These are phyloP conservation scores for Penicillium sp. DNA, from an alignment of 2,329 filamentous ascomycete species.

Conservation along the genomic window DNA sequence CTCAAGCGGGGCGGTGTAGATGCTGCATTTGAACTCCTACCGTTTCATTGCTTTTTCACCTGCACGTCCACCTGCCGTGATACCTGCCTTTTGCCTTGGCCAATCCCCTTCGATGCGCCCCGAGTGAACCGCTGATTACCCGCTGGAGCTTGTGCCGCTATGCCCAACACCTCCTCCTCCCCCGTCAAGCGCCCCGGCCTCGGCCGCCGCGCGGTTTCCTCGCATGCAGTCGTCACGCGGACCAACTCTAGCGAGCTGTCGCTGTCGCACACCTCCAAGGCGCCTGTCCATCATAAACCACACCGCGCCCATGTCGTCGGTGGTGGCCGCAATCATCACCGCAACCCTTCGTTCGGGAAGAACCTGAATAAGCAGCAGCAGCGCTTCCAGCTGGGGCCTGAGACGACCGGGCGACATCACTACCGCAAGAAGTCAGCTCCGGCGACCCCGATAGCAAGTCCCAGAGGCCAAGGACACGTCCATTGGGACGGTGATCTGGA, in stretches of 20 bases:
- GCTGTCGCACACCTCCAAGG: conserved; percentile 33
- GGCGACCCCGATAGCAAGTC: conserved; percentile 44
- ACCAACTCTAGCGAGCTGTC: conserved; percentile 33
- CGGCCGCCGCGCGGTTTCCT: conserved; percentile 41
- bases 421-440: conserved; percentile 49
- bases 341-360: conserved; percentile 46
- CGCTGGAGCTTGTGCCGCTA: conserved; percentile 22
- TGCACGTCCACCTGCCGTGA: conserved; percentile 26
- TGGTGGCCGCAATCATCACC: conserved; percentile 40
- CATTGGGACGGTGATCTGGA: conserved; percentile 44
- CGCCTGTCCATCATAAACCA: conserved; percentile 34
- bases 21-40: conserved; percentile 15
- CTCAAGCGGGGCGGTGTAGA: conserved; percentile 18
- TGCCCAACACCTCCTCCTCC: conserved; percentile 35
- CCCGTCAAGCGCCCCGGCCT: conserved; percentile 42
- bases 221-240: conserved; percentile 41
- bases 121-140: conserved; percentile 21
- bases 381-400: conserved; percentile 31
- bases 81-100: conserved; percentile 23
- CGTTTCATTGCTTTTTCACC: conserved; percentile 23
- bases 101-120: conserved; percentile 28
- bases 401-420: conserved; percentile 38
- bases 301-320: conserved; percentile 46
- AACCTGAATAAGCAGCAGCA: conserved; percentile 44
- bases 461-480: conserved; percentile 37